Percentiles rank a stretch among this genome's conserved stretches.
Evolutionary conservation across 495 filamentous ascomycete genomes (phyloP).

Genomic region (Aspergillus saccharolyticus): DNA sequence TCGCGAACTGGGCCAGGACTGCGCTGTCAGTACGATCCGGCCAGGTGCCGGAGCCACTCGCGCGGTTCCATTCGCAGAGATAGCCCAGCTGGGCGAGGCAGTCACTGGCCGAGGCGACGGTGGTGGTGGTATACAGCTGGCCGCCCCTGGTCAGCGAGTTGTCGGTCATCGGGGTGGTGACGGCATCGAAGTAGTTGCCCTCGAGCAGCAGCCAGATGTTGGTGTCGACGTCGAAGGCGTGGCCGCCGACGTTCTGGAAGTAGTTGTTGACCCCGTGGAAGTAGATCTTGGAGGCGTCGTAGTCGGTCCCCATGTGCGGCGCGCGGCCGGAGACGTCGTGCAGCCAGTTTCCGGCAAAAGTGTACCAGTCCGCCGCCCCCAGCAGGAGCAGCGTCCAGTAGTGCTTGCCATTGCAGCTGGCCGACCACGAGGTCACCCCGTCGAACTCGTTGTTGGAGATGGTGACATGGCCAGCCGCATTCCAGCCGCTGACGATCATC

Average conservation of each 20-base stretch:
- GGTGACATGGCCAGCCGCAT: slow-evolving; percentile 16
- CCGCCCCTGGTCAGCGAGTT: slow-evolving; percentile 4
- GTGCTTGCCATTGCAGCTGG: slow-evolving; percentile 44
- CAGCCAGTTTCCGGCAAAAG: slow-evolving; percentile 22
- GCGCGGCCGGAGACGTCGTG: slow-evolving; percentile 43
- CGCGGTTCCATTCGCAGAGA: slow-evolving; percentile 16
- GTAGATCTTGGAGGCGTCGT: slow-evolving; percentile 36
- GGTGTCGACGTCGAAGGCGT: slow-evolving; percentile 17
- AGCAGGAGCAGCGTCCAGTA: slow-evolving; percentile 41
- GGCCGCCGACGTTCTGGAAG: slow-evolving; percentile 18
- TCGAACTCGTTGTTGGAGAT: slow-evolving; percentile 40
- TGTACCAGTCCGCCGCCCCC: slow-evolving; percentile 15
- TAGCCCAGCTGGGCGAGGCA: slow-evolving; percentile 9
- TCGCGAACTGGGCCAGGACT: slow-evolving; percentile 4
- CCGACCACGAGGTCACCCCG: slow-evolving; percentile 39
- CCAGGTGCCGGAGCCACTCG: slow-evolving; percentile 11
- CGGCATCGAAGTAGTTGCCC: slow-evolving; percentile 16
- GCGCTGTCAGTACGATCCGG: slow-evolving; percentile 3
- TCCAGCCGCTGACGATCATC: slow-evolving; percentile 18
- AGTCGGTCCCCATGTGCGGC: slow-evolving; percentile 26
- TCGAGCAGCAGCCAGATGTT: slow-evolving; percentile 15
- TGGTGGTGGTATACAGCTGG: slow-evolving; percentile 9
- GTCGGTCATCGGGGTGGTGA: slow-evolving; percentile 12
- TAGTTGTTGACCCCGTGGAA: slow-evolving; percentile 30
- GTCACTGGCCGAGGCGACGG: slow-evolving; percentile 1